Base-by-base conservation (phyloP, 2,329 filamentous ascomycete genomes). In the Fusarium neocosmosporiellum region DNA sequence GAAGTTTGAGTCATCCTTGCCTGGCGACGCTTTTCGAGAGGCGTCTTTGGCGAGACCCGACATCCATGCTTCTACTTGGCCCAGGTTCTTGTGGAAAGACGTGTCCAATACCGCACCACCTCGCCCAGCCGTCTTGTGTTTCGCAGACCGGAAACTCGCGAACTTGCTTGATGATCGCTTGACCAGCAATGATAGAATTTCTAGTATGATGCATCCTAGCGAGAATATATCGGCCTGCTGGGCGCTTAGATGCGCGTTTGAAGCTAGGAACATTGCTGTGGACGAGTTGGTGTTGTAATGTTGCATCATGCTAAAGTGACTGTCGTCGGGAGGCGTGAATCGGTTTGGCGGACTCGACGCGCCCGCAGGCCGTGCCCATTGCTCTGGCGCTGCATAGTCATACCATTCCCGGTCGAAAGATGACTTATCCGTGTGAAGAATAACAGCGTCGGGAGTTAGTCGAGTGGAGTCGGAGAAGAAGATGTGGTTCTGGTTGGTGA, bases 381-480 rank as follows among this genome's bases (percentile, higher is more conserved):
- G 86, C 76, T 95, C 93, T 1, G 93, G 93, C 0, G 93, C 91
- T 1, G 89, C 89, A 76, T 94, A 94, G 76, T 93, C 90, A 80
- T 94, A 94, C 10, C 85, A 85, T 78, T 94, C 93, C 69, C 90
- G 90, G 73, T 93, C 90, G 70, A 92, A 90, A 4, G 82, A 84
- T 3, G 82, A 83, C 72, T 83, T 83, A 66, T 86, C 85, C n/a
- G 82, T 79, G 10, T 78, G 78, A 82, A 75, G 83, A 69, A 75
- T 85, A 70, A 79, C 81, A 75, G 75, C 83, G 78, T 85, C 83
- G 33, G 81, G 79, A 53, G 84, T 84, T 53, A 90, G 81, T 18
- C 83, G 82, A 4, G 84, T 86, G 61, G 91, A 88, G 75, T 94
- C 92, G 59, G 90, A 87, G 68, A 93, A 89, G 67, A 92, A 91